Evolutionary conservation across 2,329 filamentous ascomycete genomes (phyloP), one percentile per base, ranked within the genome.

Genomic region (Stemphylium vesicarium): DNA sequence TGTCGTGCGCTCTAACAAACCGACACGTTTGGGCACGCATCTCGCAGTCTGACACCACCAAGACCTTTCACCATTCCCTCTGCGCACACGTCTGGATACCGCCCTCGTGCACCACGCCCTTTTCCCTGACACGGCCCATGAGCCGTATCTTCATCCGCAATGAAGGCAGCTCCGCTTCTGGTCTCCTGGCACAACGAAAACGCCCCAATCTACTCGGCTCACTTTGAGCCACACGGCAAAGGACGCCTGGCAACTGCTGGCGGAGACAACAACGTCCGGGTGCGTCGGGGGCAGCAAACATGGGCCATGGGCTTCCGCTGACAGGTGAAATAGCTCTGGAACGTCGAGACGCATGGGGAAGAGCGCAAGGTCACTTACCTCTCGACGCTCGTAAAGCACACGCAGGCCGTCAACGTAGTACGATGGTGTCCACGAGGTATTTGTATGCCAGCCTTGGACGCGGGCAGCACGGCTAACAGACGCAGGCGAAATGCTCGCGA

Each of bases 181-280:
- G 94, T 99, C 80, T 92, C 96, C 82, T 99, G 95, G 95, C 96
- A 99, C 79, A 91, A 97, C 77, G 91, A 96, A 74, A 96, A 96
- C 79, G 88, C 91, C 69, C 95, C 95, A 55, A 93, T 99, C 75
- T 99, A 98, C 80, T 97, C 94, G 38, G 92, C 92, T 66, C 94
- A 98, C 77, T 99, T 98, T 75, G 94, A 99, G 75, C 91, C 91
- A 42, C 85, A 91, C 72, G 92, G 92, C 62, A 97, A 95, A 77
- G 92, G 92, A 49, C 88, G 95, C 70, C 81, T 99, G 60, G 95
- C 95, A 54, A 99, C 95, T 9, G 94, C 89, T 59, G 95, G 94
- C 70, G 95, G 95, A 75, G 95, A 99, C 78, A 96, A 96, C 76
- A 94, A 97, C 79, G 92, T 99, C 70, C 86, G 95, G 78, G 90